A percentile compares a stretch with the other conserved stretches of the same genome.
phyloP scores from a whole-genome alignment of 768 basidiomycete species.

The Collybia sordida region DNA sequence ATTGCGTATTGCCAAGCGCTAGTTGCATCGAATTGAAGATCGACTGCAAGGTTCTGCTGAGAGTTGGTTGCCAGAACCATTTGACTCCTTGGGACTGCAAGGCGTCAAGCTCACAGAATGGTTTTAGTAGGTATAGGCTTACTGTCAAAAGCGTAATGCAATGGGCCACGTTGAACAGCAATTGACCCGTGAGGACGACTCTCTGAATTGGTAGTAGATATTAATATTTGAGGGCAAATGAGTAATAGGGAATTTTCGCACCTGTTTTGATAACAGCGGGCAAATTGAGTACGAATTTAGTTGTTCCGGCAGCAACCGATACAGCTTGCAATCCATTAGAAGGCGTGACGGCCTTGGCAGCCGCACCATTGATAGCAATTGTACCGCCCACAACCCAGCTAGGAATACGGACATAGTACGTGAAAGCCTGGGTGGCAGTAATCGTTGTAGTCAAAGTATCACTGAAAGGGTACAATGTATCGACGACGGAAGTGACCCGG shows the following conservation, averaged over 20 bases:
- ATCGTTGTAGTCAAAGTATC: slow-evolving; percentile 43
- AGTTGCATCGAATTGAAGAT: slow-evolving; percentile 50
- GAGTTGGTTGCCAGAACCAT: slow-evolving; percentile 41
- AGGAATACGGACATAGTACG: slow-evolving; percentile 45
- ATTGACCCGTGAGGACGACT: slow-evolving; percentile 49
- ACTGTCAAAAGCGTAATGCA: slow-evolving; percentile 59
- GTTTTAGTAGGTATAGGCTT: slow-evolving; percentile 7
- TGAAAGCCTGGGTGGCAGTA: slow-evolving; percentile 37
- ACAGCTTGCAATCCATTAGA: slow-evolving; percentile 46
- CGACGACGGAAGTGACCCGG: slow-evolving; percentile 36
- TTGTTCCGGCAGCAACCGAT: slow-evolving; percentile 37
- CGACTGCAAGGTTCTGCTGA: slow-evolving; percentile 43
- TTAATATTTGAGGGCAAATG: not conserved
- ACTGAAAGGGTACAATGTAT: slow-evolving; percentile 50
- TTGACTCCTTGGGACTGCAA: slow-evolving; percentile 30
- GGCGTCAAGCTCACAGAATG: not conserved
- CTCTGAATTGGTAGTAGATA: slow-evolving; percentile 28
- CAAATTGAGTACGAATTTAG: slow-evolving; percentile 42
- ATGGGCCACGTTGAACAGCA: slow-evolving; percentile 52
- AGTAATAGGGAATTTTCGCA: slow-evolving; percentile 10
- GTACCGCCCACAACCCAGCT: slow-evolving; percentile 47
- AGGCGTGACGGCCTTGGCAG: slow-evolving; percentile 35
- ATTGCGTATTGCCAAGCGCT: slow-evolving; percentile 54
- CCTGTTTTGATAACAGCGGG: slow-evolving; percentile 48
- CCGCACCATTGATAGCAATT: slow-evolving; percentile 38